Evolutionary conservation across 2,329 filamentous ascomycete species (phyloP).

Genomic region (Hortaea sp.): DNA sequence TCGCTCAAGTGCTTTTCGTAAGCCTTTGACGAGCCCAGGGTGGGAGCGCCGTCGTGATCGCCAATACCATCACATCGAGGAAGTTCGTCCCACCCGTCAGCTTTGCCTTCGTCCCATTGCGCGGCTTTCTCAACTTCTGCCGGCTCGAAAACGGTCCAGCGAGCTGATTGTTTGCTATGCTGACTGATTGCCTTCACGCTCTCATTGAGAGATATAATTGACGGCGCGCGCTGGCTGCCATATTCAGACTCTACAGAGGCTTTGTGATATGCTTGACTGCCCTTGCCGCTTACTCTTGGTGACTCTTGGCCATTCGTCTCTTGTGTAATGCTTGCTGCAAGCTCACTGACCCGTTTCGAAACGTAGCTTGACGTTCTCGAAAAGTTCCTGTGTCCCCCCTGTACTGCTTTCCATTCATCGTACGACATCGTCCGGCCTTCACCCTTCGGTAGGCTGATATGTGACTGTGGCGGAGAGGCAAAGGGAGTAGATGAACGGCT

Average conservation of each 20-base stretch:
- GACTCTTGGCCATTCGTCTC: background rate
- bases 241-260: conserved; percentile 4
- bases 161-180: background rate
- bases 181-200: background rate
- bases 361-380: conserved; percentile 11
- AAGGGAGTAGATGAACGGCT: conserved; percentile 11
- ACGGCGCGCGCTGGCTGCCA: conserved; percentile 1
- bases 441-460: conserved; percentile 12
- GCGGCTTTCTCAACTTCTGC: background rate
- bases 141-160: background rate
- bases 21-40: background rate
- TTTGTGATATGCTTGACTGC: conserved; percentile 1
- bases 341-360: background rate
- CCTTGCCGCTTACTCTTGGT: background rate
- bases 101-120: background rate
- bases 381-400: conserved; percentile 11
- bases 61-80: background rate
- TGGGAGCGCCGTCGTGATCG: background rate
- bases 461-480: conserved; percentile 14
- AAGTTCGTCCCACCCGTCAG: background rate
- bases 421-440: conserved; percentile 15
- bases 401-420: conserved; percentile 19
- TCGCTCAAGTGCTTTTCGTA: background rate
- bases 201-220: background rate
- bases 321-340: conserved; percentile 1